Evolutionary conservation across 257 asterid species (phyloP), one percentile per base, ranked within the genome.

Genomic region (Buddleja alternifolia): DNA sequence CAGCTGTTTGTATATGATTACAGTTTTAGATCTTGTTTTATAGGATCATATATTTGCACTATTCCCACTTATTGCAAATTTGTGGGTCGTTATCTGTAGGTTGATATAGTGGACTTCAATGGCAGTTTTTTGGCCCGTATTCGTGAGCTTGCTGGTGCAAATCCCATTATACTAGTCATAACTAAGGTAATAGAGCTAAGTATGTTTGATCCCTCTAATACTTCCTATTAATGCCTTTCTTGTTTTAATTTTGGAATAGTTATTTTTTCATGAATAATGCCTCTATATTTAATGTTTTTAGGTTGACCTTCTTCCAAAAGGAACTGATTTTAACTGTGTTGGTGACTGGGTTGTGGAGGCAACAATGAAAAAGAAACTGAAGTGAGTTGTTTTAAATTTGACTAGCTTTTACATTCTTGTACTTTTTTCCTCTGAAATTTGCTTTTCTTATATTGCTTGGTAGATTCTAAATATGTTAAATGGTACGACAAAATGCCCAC

Each of bases 311-410:
- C 97, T 94, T 80, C 97, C 99, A 1, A 91, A 83, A 82, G 99
- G 90, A 63, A 91, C 99, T 60, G 99, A 94, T 82, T 61, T 94
- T 68, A 89, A 94, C 70, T 91, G 97, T 82, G 77, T 94, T 66
- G 99, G 99, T 73, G 99, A 94, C 66, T 91, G 99, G 99, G 96
- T 91, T 64, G 99, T 94, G 72, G 99, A 94, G 74, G 95, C 97
- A 50, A 94, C 99, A 50, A 69, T 87, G 88, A 90, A 89, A 85
- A 94, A 94, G 87, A 94, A 89, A 84, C 83, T 91, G 66, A 94
- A 91, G 99, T 94, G 82, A 85, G 97, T 63, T 63, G 23, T 59
- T 73, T 70, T 65, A 63, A 66, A 10, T 63, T n/a, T 58, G 8
- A 21, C 12, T 19, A 15, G 25, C 56, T 1, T 57, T 52, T 59